Conservation (phyloP, 331 rosid genomes). For the Stylosanthes scabra region DNA sequence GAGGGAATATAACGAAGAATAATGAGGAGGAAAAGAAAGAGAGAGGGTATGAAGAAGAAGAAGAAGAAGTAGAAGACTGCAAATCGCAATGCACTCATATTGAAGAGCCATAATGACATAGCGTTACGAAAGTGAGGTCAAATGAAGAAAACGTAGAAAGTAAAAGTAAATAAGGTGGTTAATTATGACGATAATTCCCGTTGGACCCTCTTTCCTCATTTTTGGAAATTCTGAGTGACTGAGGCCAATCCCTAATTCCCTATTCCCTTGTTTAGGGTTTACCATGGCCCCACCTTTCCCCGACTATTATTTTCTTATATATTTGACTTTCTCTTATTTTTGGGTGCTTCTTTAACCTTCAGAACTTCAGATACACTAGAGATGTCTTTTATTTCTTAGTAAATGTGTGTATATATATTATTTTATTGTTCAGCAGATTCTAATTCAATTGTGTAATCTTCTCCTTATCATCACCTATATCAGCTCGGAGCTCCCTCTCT, state of each 20-base stretch:
- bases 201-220: constrained; percentile 39
- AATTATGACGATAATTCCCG: constrained; percentile 45
- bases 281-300: not conserved
- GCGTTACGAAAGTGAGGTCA: constrained; percentile 46
- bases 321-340: constrained; percentile 21
- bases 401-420: too few species aligned
- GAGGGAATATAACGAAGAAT: constrained; percentile 17
- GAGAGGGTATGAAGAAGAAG: not conserved
- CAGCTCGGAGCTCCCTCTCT: not conserved
- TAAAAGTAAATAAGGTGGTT: constrained; percentile 40
- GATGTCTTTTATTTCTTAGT: too few species aligned
- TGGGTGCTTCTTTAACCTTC: too few species aligned
- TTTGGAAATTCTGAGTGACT: constrained; percentile 19
- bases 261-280: not conserved
- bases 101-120: constrained; percentile 41
- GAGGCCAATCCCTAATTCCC: not conserved
- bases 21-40: not conserved
- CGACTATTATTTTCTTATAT: constrained; percentile 27
- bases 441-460: too few species aligned
- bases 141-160: constrained; percentile 51
- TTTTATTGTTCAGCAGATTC: too few species aligned
- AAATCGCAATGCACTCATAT: constrained; percentile 14
- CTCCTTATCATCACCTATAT: too few species aligned
- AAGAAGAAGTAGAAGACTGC: not conserved
- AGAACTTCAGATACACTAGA: too few species aligned